Evolutionary conservation across 768 basidiomycete genomes (phyloP).

Genomic region (Sarcodon sp.): DNA sequence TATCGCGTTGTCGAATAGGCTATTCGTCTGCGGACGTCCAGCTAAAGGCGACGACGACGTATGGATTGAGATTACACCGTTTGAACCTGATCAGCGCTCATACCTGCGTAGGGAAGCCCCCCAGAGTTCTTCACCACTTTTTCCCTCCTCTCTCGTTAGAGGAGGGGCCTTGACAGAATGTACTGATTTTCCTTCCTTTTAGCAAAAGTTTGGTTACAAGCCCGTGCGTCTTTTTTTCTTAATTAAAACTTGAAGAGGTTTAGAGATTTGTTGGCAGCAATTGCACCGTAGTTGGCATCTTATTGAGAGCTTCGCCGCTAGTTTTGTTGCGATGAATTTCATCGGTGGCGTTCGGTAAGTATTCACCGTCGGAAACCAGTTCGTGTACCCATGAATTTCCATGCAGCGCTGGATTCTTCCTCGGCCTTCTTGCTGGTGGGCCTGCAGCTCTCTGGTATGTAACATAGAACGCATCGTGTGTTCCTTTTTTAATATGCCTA

Average conservation of each 20-base stretch:
- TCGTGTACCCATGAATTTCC: neutral
- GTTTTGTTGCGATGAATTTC: slow-evolving; percentile 83
- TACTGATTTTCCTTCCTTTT: slow-evolving; percentile 34
- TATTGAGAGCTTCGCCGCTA: slow-evolving; percentile 77
- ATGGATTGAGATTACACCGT: slow-evolving; percentile 95
- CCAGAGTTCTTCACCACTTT: slow-evolving; percentile 39
- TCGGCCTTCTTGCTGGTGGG: slow-evolving; percentile 76
- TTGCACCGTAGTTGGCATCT: slow-evolving; percentile 79
- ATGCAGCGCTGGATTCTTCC: slow-evolving; percentile 59
- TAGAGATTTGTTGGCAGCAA: slow-evolving; percentile 32
- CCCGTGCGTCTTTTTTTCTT: slow-evolving; percentile 32
- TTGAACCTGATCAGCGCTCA: slow-evolving; percentile 96
- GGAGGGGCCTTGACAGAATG: slow-evolving; percentile 22
- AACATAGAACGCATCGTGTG: neutral
- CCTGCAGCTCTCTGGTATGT: slow-evolving; percentile 77
- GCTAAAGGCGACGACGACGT: slow-evolving; percentile 12
- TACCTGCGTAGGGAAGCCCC: slow-evolving; percentile 97
- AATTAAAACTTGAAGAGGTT: neutral
- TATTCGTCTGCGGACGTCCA: slow-evolving; percentile 14
- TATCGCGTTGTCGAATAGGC: slow-evolving; percentile 12
- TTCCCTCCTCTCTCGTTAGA: slow-evolving; percentile 25
- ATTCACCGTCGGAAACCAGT: neutral
- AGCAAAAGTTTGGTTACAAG: slow-evolving; percentile 73
- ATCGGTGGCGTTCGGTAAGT: slow-evolving; percentile 74
- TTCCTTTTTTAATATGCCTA: neutral